Percentiles rank a stretch among this genome's conserved stretches.
Conservation (phyloP, 257 asterid species). For the Ajuga chamaepitys region DNA sequence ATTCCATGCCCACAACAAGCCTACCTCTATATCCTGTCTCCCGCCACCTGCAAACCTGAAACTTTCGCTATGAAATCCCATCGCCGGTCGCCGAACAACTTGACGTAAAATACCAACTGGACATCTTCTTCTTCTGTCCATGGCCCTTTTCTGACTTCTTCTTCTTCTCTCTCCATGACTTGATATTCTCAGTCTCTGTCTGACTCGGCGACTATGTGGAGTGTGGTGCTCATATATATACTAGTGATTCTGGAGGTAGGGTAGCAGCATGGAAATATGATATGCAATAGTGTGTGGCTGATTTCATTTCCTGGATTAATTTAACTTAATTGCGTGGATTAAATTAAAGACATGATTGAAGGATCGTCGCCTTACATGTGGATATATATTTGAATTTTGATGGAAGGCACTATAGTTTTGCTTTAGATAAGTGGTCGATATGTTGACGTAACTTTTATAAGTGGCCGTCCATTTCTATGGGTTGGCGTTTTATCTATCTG, state of each 20-base stretch:
- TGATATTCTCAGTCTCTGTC: background rate
- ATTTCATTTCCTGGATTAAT: background rate
- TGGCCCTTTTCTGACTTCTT: constrained; percentile 59
- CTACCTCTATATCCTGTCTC: constrained; percentile 74
- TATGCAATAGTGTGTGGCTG: background rate
- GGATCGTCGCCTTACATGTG: constrained; percentile 36
- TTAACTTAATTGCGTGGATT: background rate
- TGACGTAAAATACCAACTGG: constrained; percentile 73
- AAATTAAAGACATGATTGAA: constrained; percentile 1
- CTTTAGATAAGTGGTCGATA: constrained; percentile 61
- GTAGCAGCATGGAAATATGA: background rate
- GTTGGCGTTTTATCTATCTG: background rate
- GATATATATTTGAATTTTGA: constrained; percentile 24
- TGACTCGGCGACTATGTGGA: constrained; percentile 1
- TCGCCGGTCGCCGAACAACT: constrained; percentile 84
- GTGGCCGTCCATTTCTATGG: constrained; percentile 35
- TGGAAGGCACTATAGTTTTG: constrained; percentile 42
- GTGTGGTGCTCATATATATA: constrained; percentile 14
- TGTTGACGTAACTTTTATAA: constrained; percentile 57
- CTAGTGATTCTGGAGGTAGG: background rate
- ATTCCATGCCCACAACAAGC: constrained; percentile 68
- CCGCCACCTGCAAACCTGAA: constrained; percentile 99
- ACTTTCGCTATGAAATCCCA: constrained; percentile 97
- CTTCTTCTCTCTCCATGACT: constrained; percentile 38
- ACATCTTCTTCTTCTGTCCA: constrained; percentile 92